Conservation (phyloP, 345 rosid genomes). For the Pelargonium nanum region DNA sequence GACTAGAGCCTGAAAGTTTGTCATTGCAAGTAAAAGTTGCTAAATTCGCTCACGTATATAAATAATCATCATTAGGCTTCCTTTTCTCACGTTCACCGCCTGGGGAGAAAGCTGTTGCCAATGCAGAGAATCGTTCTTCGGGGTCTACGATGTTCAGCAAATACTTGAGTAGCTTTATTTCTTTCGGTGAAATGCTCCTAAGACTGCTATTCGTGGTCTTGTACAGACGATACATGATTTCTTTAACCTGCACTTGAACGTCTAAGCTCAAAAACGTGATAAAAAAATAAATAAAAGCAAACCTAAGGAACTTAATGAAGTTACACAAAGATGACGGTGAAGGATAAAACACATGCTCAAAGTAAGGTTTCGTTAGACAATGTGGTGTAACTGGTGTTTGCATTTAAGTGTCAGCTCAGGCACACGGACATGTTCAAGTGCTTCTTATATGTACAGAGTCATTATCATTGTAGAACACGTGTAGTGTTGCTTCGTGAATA, state of each 20-base stretch:
- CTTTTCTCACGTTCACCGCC: conserved; percentile 62
- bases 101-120: conserved; percentile 82
- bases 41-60: conserved; percentile 52
- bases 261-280: background rate
- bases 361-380: too few relatives aligned
- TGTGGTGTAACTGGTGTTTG: too few relatives aligned
- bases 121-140: conserved; percentile 85
- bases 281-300: background rate
- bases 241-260: conserved; percentile 55
- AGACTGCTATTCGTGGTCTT: conserved; percentile 78
- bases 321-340: background rate
- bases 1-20: background rate
- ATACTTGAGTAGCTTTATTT: conserved; percentile 70
- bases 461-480: too few relatives aligned
- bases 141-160: conserved; percentile 85
- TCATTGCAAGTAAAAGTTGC: background rate
- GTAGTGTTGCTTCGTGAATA: too few relatives aligned
- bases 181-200: conserved; percentile 83
- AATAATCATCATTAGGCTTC: conserved; percentile 43
- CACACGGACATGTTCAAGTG: too few relatives aligned
- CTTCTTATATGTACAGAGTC: too few relatives aligned
- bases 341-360: too few relatives aligned
- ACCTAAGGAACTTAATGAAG: background rate
- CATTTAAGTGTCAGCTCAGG: too few relatives aligned
- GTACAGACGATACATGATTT: conserved; percentile 68